phyloP scores from a whole-genome alignment of 2,329 filamentous ascomycete genomes.

The Hymenoscyphus linearis region DNA sequence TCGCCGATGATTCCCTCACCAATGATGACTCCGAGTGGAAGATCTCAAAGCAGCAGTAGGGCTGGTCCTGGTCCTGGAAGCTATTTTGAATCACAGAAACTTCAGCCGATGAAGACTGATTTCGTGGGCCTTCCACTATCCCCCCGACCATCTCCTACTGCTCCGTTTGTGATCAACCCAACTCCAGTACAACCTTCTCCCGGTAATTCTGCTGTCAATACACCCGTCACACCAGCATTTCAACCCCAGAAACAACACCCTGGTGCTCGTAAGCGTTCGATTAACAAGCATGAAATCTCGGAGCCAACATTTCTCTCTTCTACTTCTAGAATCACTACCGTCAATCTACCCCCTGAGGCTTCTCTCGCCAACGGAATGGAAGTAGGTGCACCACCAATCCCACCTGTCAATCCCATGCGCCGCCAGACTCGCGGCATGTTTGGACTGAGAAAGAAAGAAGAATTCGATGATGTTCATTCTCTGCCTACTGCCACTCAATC shows the following conservation, averaged over 20 bases:
- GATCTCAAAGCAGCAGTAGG: conserved; percentile 28
- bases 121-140: conserved; percentile 24
- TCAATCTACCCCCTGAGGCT: conserved; percentile 28
- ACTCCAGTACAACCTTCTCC: conserved; percentile 26
- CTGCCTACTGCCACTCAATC: conserved; percentile 28
- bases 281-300: conserved; percentile 32
- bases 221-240: conserved; percentile 19
- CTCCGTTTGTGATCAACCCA: conserved; percentile 29
- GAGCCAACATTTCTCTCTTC: conserved; percentile 31
- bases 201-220: conserved; percentile 17
- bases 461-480: conserved; percentile 18
- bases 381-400: conserved; percentile 28
- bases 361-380: conserved; percentile 26
- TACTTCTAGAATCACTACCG: conserved; percentile 30
- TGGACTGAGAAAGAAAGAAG: conserved; percentile 24
- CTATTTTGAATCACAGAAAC: conserved; percentile 25
- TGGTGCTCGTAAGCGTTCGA: conserved; percentile 26
- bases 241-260: conserved; percentile 15
- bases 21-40: conserved; percentile 15
- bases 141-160: conserved; percentile 29
- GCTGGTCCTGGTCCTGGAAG: conserved; percentile 13
- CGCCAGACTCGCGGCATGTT: conserved; percentile 31
- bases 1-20: conserved; percentile 26
- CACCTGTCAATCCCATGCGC: conserved; percentile 31
- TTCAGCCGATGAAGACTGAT: conserved; percentile 21